Evolutionary conservation across 2,329 filamentous ascomycete genomes (phyloP).

Genomic region (Epichloe typhina): DNA sequence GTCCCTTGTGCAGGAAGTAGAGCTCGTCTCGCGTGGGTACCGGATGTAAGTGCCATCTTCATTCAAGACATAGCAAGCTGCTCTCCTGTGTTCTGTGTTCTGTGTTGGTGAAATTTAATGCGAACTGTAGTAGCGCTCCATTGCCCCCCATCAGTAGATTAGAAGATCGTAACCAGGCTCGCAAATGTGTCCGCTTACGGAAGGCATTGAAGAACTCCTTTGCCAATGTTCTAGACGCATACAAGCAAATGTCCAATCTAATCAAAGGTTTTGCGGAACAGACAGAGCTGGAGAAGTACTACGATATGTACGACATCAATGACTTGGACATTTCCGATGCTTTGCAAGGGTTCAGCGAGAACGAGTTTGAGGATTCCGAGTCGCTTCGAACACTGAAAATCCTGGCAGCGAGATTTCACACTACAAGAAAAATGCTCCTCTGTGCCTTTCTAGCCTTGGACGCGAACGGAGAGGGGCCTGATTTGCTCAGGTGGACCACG

Average conservation of each 20-base stretch:
- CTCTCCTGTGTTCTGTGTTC: neutral
- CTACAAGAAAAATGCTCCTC: slow-evolving; percentile 70
- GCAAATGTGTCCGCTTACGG: slow-evolving; percentile 70
- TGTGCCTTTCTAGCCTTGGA: slow-evolving; percentile 83
- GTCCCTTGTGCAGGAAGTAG: slow-evolving; percentile 84
- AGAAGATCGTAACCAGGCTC: slow-evolving; percentile 66
- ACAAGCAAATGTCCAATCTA: slow-evolving; percentile 54
- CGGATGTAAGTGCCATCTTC: slow-evolving; percentile 48
- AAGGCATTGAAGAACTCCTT: slow-evolving; percentile 61
- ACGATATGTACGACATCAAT: slow-evolving; percentile 76
- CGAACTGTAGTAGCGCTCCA: slow-evolving; percentile 56
- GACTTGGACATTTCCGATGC: slow-evolving; percentile 59
- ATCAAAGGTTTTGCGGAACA: slow-evolving; percentile 65
- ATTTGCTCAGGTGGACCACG: slow-evolving; percentile 66
- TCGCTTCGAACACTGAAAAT: slow-evolving; percentile 72
- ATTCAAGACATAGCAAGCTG: neutral
- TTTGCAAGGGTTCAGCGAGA: slow-evolving; percentile 49
- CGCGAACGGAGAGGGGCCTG: slow-evolving; percentile 62
- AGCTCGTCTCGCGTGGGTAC: slow-evolving; percentile 84
- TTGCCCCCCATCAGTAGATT: slow-evolving; percentile 85
- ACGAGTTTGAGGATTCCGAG: slow-evolving; percentile 63
- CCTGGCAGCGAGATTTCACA: slow-evolving; percentile 66
- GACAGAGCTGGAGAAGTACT: slow-evolving; percentile 78
- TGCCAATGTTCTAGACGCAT: slow-evolving; percentile 54
- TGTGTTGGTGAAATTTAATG: neutral